Evolutionary conservation across 352 stramenopile species (phyloP), one percentile per base, ranked within the genome.

Genomic region (Aphanomyces astaci): DNA sequence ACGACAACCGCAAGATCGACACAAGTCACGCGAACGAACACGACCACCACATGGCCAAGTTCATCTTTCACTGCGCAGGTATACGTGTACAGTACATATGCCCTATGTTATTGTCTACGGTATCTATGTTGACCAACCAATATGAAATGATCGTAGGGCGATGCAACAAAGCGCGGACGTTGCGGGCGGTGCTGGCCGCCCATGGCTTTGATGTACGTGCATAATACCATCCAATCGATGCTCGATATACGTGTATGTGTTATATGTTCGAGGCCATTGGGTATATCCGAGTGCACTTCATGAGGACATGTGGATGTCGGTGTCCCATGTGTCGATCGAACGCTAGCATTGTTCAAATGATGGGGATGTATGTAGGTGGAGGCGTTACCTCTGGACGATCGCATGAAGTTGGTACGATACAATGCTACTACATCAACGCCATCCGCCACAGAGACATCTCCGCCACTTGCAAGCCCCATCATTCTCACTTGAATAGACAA

Each of bases 61-160:
- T 43, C 25, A 68, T 68, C 30, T 68, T 68, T 52, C 62, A 68
- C 32, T 68, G 62, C 25, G 62, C 62, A 45, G 62, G 62, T 68
- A 28, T 54, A 19, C 19, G 4, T 63, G 17, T 28, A 36, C 15
- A 64, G 39, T 17, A 25, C 28, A 63, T 54, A 53, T 43, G 24
- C 11, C 49, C n/a, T n/a, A n/a, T n/a, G n/a, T n/a, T n/a, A n/a
- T n/a, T n/a, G n/a, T n/a, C n/a, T n/a, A n/a, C n/a, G n/a, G n/a
- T n/a, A n/a, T n/a, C n/a, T n/a, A n/a, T n/a, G n/a, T n/a, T n/a
- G n/a, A n/a, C n/a, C n/a, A n/a, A n/a, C n/a, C n/a, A n/a, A n/a
- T n/a, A n/a, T 31, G 17, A 22, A 24, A 28, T 31, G 40, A 5
- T 13, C 19, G 17, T 24, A 68, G 62, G 62, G 10, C 62, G 62